Evolutionary conservation across 148 eudicot species (phyloP).

Genomic region (Nepenthes gracilis): DNA sequence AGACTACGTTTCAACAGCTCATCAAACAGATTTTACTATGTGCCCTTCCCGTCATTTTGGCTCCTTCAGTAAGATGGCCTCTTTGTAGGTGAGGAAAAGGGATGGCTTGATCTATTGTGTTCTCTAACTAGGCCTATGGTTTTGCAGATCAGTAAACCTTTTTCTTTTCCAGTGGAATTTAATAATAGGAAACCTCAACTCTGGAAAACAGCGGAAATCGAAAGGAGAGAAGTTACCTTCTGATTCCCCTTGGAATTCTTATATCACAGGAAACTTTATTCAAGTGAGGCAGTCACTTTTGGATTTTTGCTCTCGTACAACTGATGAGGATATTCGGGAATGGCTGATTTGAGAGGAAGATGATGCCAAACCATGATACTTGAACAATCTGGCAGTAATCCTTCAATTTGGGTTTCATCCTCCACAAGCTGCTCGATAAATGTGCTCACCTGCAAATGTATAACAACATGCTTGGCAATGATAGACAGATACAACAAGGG

Average conservation of each 20-base stretch:
- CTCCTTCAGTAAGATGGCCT: no score
- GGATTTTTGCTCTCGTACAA: conserved; percentile 34
- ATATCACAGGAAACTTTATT: conserved; percentile 4
- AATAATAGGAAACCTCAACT: no score
- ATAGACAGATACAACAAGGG: not conserved
- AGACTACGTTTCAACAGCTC: no score
- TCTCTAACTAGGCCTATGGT: no score
- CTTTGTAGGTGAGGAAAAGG: no score
- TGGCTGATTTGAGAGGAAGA: conserved; percentile 33
- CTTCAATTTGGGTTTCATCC: conserved; percentile 90
- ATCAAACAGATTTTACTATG: no score
- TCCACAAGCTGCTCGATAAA: conserved; percentile 73
- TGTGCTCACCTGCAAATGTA: conserved; percentile 45
- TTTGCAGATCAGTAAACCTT: no score
- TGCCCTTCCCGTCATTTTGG: no score
- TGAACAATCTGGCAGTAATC: conserved; percentile 32
- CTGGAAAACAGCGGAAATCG: not conserved
- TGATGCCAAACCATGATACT: conserved; percentile 56
- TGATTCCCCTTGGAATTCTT: conserved; percentile 3
- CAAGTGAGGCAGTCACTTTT: conserved; percentile 18
- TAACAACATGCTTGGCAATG: not conserved
- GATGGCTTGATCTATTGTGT: no score
- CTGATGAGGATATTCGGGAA: conserved; percentile 31
- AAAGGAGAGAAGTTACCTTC: conserved; percentile 9
- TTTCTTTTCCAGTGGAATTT: no score